A percentile compares a stretch with the other conserved stretches of the same genome.
phyloP scores from a whole-genome alignment of 352 stramenopile genomes.

The Phytophthora syringae region DNA sequence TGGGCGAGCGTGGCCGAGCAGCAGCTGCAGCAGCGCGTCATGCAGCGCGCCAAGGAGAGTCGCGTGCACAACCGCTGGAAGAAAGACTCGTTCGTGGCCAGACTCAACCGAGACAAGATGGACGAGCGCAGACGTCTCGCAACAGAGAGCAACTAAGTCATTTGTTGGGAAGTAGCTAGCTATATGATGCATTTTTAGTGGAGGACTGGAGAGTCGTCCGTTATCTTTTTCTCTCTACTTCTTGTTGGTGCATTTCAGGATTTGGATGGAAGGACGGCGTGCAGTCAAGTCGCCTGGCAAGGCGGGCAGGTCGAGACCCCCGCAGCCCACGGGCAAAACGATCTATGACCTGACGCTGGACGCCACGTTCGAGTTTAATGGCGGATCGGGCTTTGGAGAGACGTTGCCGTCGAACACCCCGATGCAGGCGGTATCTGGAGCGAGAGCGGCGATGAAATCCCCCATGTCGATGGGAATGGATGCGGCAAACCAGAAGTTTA shows the following conservation, averaged over 20 bases:
- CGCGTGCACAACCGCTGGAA: conserved; percentile 70
- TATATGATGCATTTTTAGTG: not conserved
- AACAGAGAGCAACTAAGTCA: conserved; percentile 22
- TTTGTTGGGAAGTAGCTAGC: not conserved
- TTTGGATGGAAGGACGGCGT: not conserved
- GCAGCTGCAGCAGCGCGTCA: conserved; percentile 56
- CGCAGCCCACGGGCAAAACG: conserved; percentile 16
- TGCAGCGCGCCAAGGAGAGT: conserved; percentile 60
- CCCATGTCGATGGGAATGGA: conserved; percentile 12
- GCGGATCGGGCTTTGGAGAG: conserved; percentile 61
- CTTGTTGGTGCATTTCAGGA: conserved; percentile 10
- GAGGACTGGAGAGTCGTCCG: not conserved
- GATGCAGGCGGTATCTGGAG: conserved; percentile 42
- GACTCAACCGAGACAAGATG: conserved; percentile 82
- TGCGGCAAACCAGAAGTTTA: conserved; percentile 55
- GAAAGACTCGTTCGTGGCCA: conserved; percentile 78
- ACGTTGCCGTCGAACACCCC: conserved; percentile 69
- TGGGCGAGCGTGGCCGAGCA: conserved; percentile 65
- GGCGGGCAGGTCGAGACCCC: conserved; percentile 1
- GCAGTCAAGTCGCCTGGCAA: not conserved
- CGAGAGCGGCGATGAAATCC: conserved; percentile 26
- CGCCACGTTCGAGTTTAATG: conserved; percentile 75
- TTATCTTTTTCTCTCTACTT: conserved; percentile 14
- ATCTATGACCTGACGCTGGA: conserved; percentile 67
- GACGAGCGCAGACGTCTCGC: conserved; percentile 52